Conservation (phyloP, 805 yeast genomes). For the Nakazawaea ambrosiae region DNA sequence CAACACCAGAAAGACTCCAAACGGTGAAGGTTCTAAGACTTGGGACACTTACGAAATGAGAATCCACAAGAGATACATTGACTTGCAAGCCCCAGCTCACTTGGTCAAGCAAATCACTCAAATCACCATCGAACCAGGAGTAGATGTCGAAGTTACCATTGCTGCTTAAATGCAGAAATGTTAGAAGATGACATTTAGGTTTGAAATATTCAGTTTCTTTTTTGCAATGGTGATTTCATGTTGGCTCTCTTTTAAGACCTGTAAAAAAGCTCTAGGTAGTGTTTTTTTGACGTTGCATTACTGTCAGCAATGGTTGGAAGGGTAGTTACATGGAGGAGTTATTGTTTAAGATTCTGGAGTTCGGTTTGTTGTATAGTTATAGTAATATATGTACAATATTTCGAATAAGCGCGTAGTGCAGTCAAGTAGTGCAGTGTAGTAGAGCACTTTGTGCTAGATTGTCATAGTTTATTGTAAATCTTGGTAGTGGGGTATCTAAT, state of each 20-base stretch:
- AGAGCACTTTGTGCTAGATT: too few relatives aligned
- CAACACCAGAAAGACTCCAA: conserved; percentile 99
- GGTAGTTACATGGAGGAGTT: too few relatives aligned
- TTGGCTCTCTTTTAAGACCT: too few relatives aligned
- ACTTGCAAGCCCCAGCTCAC: conserved; percentile 93
- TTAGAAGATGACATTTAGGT: too few relatives aligned
- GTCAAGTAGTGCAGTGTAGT: too few relatives aligned
- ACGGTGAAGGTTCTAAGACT: conserved; percentile 99
- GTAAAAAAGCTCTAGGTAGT: conserved; percentile 11
- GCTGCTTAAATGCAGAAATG: conserved; percentile 74
- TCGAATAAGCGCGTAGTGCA: too few relatives aligned
- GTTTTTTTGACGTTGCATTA: conserved; percentile 10
- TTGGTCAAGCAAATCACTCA: conserved; percentile 94
- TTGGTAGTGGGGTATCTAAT: too few relatives aligned
- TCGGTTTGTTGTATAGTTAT: not conserved
- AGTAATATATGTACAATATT: too few relatives aligned
- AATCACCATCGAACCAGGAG: conserved; percentile 99
- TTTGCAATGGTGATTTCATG: too few relatives aligned
- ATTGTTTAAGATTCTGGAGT: not conserved
- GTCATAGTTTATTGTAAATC: too few relatives aligned
- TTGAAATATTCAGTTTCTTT: not conserved
- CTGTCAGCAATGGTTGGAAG: conserved; percentile 7
- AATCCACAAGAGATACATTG: conserved; percentile 99
- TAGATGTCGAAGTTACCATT: conserved; percentile 91
- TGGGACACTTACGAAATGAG: conserved; percentile 99